Conservation (phyloP, 2,329 filamentous ascomycete species). For the Escovopsis weberi region DNA sequence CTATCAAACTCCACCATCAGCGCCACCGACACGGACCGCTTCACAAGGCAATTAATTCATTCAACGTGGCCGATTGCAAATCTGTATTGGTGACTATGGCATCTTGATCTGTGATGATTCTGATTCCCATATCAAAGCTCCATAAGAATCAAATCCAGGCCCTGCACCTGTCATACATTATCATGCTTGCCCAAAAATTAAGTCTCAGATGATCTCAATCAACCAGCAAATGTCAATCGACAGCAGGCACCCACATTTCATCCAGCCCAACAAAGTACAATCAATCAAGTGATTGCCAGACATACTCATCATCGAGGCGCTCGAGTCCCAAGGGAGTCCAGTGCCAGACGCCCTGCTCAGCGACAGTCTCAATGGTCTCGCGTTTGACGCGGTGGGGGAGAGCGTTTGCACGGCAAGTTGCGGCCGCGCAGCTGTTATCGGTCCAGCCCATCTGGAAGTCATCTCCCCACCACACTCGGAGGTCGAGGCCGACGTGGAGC, state of each 20-base stretch:
- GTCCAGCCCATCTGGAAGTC: conserved; percentile 26
- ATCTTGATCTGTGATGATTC: conserved; percentile 2
- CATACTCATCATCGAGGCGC: conserved; percentile 18
- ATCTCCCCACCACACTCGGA: conserved; percentile 28
- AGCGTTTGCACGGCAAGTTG: conserved; percentile 18
- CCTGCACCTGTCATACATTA: conserved; percentile 16
- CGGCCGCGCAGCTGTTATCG: conserved; percentile 26
- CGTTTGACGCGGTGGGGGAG: conserved; percentile 16
- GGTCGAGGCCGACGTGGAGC: conserved; percentile 21
- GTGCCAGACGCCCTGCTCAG: conserved; percentile 19
- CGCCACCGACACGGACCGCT: neutral
- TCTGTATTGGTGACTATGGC: conserved; percentile 4
- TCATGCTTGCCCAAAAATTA: conserved; percentile 21
- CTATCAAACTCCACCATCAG: too few relatives aligned
- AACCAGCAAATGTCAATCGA: conserved; percentile 16
- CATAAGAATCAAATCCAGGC: conserved; percentile 16
- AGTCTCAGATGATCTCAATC: conserved; percentile 18
- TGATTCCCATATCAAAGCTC: conserved; percentile 11
- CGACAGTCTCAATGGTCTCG: conserved; percentile 16
- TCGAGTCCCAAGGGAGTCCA: conserved; percentile 19
- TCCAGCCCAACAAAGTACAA: conserved; percentile 7
- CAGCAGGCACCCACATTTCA: conserved; percentile 14
- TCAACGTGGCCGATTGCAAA: neutral
- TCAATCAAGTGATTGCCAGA: conserved; percentile 18
- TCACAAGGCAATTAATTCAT: neutral